Percentiles rank a stretch among this genome's conserved stretches.
Evolutionary conservation across 805 yeast genomes (phyloP).

Genomic region (Metschnikowia chrysomelidarum): DNA sequence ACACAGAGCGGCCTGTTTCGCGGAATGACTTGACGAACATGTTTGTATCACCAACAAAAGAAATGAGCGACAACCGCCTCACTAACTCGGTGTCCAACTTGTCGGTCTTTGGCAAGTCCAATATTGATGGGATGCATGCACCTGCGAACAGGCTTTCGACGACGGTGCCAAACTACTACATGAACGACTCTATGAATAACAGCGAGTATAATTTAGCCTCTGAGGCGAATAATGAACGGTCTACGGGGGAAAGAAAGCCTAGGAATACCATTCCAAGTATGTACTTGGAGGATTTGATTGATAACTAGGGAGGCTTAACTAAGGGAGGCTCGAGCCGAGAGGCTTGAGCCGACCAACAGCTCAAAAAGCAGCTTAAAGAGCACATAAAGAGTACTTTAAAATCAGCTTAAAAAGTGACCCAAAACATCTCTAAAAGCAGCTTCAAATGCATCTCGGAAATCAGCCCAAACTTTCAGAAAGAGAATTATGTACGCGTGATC

Average conservation of each 20-base stretch:
- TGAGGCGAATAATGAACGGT: background rate
- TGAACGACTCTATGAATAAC: slow-evolving; percentile 36
- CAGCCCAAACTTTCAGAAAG: too few relatives aligned
- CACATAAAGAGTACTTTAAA: too few relatives aligned
- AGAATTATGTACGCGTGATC: too few relatives aligned
- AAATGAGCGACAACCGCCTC: slow-evolving; percentile 48
- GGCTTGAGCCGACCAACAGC: too few relatives aligned
- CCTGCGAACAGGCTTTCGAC: slow-evolving; percentile 32
- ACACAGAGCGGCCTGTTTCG: slow-evolving; percentile 20
- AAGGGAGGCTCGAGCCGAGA: too few relatives aligned
- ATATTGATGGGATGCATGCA: slow-evolving; percentile 15
- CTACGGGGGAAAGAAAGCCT: slow-evolving; percentile 12
- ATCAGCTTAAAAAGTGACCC: too few relatives aligned
- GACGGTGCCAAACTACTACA: slow-evolving; percentile 36
- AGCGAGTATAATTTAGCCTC: slow-evolving; percentile 28
- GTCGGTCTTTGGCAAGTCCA: slow-evolving; percentile 19
- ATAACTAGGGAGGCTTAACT: slow-evolving; percentile 25
- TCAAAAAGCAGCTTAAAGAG: too few relatives aligned
- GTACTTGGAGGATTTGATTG: slow-evolving; percentile 51
- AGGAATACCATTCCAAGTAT: slow-evolving; percentile 46
- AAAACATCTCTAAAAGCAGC: too few relatives aligned
- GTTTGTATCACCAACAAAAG: slow-evolving; percentile 81
- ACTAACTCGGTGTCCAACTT: slow-evolving; percentile 22
- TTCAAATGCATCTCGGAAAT: too few relatives aligned
- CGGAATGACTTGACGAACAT: slow-evolving; percentile 46